Evolutionary conservation across 495 filamentous ascomycete species (phyloP).

Genomic region (Penicillium tannophilum): DNA sequence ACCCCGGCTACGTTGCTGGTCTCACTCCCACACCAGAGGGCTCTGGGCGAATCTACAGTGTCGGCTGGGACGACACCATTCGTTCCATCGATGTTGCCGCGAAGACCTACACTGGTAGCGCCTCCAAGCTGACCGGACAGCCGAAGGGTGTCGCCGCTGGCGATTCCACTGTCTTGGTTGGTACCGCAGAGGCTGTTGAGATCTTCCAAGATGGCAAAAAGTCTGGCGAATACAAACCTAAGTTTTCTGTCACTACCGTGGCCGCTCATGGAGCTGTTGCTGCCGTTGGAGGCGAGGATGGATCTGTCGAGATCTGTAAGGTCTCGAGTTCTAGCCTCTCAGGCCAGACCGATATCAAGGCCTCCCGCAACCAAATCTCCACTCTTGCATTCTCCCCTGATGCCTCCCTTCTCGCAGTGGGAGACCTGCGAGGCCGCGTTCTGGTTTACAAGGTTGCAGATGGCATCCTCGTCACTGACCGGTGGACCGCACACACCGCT

Average conservation of each 20-base stretch:
- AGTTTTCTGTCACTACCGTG: constrained; percentile 68
- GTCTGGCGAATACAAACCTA: constrained; percentile 60
- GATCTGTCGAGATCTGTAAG: constrained; percentile 70
- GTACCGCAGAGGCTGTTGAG: constrained; percentile 63
- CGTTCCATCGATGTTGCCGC: constrained; percentile 68
- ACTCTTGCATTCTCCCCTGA: constrained; percentile 76
- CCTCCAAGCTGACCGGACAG: constrained; percentile 57
- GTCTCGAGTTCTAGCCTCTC: constrained; percentile 51
- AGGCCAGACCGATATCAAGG: constrained; percentile 46
- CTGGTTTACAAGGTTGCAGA: constrained; percentile 63
- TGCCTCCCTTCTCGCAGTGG: constrained; percentile 74
- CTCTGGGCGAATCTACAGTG: constrained; percentile 69
- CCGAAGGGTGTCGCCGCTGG: constrained; percentile 60
- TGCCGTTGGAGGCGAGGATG: constrained; percentile 77
- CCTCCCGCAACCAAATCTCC: constrained; percentile 43
- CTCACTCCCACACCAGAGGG: constrained; percentile 61
- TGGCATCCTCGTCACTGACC: constrained; percentile 53
- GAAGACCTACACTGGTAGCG: constrained; percentile 58
- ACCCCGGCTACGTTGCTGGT: constrained; percentile 80
- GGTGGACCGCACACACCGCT: constrained; percentile 92
- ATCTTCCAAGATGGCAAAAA: constrained; percentile 62
- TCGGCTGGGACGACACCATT: constrained; percentile 94
- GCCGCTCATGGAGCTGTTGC: constrained; percentile 64
- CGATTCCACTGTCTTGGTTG: constrained; percentile 59
- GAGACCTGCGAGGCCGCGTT: constrained; percentile 84